phyloP scores from a whole-genome alignment of 495 filamentous ascomycete species.

The Xylaria castorea region DNA sequence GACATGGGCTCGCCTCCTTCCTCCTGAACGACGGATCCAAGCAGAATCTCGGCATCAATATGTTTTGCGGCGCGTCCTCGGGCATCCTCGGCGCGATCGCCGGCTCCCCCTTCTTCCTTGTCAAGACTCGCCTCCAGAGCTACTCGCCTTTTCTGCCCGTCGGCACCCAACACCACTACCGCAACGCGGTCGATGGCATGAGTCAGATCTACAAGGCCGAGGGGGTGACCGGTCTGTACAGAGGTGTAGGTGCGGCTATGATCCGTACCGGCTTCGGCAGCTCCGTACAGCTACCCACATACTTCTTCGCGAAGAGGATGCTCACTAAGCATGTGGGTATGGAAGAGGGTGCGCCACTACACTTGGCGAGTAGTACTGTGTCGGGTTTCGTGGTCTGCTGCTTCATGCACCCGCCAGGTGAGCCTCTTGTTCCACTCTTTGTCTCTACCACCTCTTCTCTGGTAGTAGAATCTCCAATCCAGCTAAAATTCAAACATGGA shows the following conservation, averaged over 20 bases:
- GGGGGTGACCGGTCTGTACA: constrained; percentile 81
- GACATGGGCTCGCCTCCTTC: constrained; percentile 64
- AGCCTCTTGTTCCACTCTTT: constrained; percentile 30
- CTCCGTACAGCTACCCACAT: constrained; percentile 94
- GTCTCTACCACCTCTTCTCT: constrained; percentile 7
- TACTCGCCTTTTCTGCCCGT: constrained; percentile 94
- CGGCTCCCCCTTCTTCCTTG: constrained; percentile 96
- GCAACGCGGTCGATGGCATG: constrained; percentile 83
- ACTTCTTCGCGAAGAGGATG: constrained; percentile 95
- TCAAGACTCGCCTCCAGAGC: constrained; percentile 95
- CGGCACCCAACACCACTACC: constrained; percentile 93
- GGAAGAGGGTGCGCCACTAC: constrained; percentile 88
- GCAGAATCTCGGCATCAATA: constrained; percentile 88
- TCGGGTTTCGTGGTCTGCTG: constrained; percentile 97
- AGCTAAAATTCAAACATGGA: not conserved
- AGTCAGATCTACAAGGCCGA: constrained; percentile 77
- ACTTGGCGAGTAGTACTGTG: constrained; percentile 84
- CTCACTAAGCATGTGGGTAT: constrained; percentile 81
- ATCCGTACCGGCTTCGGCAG: constrained; percentile 94
- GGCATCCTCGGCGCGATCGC: constrained; percentile 89
- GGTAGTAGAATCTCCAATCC: not conserved
- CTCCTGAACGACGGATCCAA: constrained; percentile 73
- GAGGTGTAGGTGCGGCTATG: constrained; percentile 94
- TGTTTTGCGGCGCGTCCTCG: constrained; percentile 86
- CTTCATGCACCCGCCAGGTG: constrained; percentile 97